Conservation (phyloP, 129 eudicot species). For the Flaveria brownii region DNA sequence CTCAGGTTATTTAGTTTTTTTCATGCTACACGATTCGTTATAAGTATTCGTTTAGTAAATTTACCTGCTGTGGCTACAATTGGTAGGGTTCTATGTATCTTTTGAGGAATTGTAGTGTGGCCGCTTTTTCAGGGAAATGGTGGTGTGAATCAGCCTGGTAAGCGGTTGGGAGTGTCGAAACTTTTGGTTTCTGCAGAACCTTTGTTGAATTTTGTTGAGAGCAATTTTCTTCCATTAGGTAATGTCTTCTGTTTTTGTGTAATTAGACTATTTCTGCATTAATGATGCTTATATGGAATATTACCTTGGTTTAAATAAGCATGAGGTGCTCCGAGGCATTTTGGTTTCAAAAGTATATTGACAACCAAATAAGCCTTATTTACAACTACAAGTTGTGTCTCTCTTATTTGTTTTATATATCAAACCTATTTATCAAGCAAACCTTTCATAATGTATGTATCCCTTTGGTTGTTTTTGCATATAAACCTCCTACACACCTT, state of each 20-base stretch:
- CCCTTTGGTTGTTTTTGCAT: too few relatives aligned
- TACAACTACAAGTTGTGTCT: too few relatives aligned
- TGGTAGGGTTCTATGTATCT: slow-evolving; percentile 17
- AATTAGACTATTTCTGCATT: background rate
- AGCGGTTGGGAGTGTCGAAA: background rate
- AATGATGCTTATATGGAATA: background rate
- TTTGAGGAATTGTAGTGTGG: slow-evolving; percentile 29
- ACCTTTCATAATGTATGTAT: too few relatives aligned
- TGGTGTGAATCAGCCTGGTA: slow-evolving; percentile 26
- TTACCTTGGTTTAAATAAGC: too few relatives aligned
- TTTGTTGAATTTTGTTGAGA: slow-evolving; percentile 47
- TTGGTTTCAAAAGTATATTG: too few relatives aligned
- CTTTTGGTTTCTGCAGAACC: slow-evolving; percentile 41
- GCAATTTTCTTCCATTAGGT: slow-evolving; percentile 86
- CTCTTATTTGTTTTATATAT: too few relatives aligned
- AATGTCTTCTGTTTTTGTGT: slow-evolving; percentile 24
- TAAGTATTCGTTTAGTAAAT: background rate
- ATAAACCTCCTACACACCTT: too few relatives aligned
- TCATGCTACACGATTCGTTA: background rate
- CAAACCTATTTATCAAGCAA: too few relatives aligned
- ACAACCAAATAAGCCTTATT: too few relatives aligned
- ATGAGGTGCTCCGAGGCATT: too few relatives aligned
- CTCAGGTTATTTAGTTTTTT: slow-evolving; percentile 40
- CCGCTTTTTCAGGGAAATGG: slow-evolving; percentile 49
- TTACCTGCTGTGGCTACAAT: slow-evolving; percentile 8